Evolutionary conservation across 2,329 filamentous ascomycete genomes (phyloP), one percentile per base, ranked within the genome.

Genomic region (Verticillium alfalfae): DNA sequence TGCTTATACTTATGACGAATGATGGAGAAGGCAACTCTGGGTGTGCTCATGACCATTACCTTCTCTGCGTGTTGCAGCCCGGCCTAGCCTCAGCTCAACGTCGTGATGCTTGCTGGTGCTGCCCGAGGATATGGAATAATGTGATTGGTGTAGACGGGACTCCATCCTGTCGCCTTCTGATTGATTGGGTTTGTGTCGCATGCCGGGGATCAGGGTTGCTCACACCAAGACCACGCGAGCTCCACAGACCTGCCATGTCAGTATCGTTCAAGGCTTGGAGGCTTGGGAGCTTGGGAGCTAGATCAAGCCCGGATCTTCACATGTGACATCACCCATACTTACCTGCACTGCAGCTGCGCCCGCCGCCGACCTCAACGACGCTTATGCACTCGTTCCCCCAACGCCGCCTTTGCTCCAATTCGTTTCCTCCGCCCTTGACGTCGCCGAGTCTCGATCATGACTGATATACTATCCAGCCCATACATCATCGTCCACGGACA

Each of bases 241-340:
- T 52, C 39, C 39, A 45, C 16, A 6, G 16, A 9, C 39, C 39
- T 45, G 36, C 13, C 36, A 37, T 37, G 39, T 18, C 16, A 9
- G 2, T n/a, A 31, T 31, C 26, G 5, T 31, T 31, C 26, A 31
- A 31, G 26, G 26, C 26, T 31, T 31, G 26, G 26, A 31, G 5
- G 41, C 41, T 8, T 45, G 10, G 39, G 13, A 45, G 39, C 39
- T 45, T 18, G 26, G 26, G 39, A 45, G 39, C 39, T 45, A 9
- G 39, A 52, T 52, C 45, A 22, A 18, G 45, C n/a, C 45, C 45
- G 45, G 18, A 52, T 52, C 45, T 52, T 65, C 63, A 65, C 63
- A 65, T 66, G 62, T 62, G 39, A 60, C 41, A 58, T 60, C 57
- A 59, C 62, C 59, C 26, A 41, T 55, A 41, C 59, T 37, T 37